A percentile compares a stretch with the other conserved stretches of the same genome.
Evolutionary conservation across 176 grass and related monocot species (phyloP).

Genomic region (Carex pumila): DNA sequence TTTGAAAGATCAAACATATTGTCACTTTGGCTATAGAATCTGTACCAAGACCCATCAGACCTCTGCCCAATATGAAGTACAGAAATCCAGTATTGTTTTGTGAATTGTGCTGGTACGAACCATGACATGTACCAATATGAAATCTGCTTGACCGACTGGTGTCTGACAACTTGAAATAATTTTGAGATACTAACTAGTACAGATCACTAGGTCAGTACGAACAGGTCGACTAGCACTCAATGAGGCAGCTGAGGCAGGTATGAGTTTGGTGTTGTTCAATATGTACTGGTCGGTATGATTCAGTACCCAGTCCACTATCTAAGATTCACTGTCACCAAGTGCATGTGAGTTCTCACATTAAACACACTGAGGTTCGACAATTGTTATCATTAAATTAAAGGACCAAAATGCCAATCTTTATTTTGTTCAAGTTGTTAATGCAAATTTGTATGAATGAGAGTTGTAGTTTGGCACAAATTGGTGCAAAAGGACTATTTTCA

Average conservation of each 20-base stretch:
- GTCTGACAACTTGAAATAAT: neutral
- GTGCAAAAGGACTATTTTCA: neutral
- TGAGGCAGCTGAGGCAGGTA: neutral
- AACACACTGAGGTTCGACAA: neutral
- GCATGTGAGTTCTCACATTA: neutral
- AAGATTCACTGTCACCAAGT: neutral
- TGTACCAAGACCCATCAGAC: neutral
- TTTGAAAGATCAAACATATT: neutral
- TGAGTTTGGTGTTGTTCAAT: neutral
- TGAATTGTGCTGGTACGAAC: neutral
- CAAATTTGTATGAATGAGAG: neutral
- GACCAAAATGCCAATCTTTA: neutral
- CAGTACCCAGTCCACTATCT: neutral
- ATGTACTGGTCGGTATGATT: neutral
- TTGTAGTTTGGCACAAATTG: neutral
- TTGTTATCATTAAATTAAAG: neutral
- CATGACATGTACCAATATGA: neutral
- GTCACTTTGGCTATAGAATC: neutral
- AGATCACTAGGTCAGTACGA: no score
- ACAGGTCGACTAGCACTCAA: no score
- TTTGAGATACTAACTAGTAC: neutral
- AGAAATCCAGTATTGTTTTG: neutral
- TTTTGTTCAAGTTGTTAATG: neutral
- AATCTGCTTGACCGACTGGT: neutral
- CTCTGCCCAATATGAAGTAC: neutral